Evolutionary conservation across 1,284 basidiomycete species (phyloP).

Genomic region (Fistulinella staudtii): DNA sequence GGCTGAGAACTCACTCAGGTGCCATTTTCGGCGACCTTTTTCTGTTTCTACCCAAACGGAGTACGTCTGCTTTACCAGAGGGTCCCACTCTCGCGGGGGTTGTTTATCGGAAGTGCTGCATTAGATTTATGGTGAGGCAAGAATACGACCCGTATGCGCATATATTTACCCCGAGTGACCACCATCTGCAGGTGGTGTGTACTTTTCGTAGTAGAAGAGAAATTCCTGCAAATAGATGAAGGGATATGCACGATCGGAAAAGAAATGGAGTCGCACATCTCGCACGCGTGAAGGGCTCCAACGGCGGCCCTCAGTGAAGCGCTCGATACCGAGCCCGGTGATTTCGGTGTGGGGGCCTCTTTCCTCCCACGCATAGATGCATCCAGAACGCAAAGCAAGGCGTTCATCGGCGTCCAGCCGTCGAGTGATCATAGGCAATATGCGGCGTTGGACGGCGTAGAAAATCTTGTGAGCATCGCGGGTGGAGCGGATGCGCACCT

Average conservation of each 20-base stretch:
- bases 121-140: conserved; percentile 14
- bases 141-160: background rate
- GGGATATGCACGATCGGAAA: background rate
- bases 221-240: conserved; percentile 54
- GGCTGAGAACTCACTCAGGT: conserved; percentile 54
- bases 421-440: conserved; percentile 70
- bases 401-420: conserved; percentile 75
- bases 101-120: conserved; percentile 37
- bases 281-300: conserved; percentile 77
- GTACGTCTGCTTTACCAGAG: conserved; percentile 74
- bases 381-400: conserved; percentile 58
- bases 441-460: conserved; percentile 60
- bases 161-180: conserved; percentile 39
- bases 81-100: conserved; percentile 64
- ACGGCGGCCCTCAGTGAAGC: conserved; percentile 72
- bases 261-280: conserved; percentile 49
- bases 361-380: conserved; percentile 84
- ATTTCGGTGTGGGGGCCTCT: conserved; percentile 71
- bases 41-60: conserved; percentile 65
- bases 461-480: conserved; percentile 80
- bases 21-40: conserved; percentile 70
- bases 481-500: conserved; percentile 69
- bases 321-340: conserved; percentile 73
- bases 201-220: conserved; percentile 77
- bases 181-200: conserved; percentile 43